Conservation (phyloP, 148 eudicot genomes). For the Rhododendron williamsianum region DNA sequence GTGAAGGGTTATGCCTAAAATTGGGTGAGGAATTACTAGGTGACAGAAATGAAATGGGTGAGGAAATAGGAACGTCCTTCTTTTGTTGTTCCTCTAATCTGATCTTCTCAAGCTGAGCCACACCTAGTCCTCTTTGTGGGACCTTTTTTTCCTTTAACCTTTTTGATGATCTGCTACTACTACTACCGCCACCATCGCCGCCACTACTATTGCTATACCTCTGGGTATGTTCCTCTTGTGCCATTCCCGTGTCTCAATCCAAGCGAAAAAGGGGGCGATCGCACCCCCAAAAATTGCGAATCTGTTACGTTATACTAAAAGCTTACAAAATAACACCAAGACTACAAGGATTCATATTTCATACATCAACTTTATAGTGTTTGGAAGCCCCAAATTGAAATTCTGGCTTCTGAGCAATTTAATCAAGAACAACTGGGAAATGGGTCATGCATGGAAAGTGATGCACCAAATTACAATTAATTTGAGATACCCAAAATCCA, state of each 20-base stretch:
- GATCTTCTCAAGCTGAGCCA: slow-evolving; percentile 85
- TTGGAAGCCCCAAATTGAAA: background rate
- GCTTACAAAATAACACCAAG: background rate
- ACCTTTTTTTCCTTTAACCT: slow-evolving; percentile 57
- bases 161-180: slow-evolving; percentile 42
- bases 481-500: background rate
- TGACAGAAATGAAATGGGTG: slow-evolving; percentile 16
- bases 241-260: slow-evolving; percentile 26
- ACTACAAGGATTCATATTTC: background rate
- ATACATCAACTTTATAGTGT: background rate
- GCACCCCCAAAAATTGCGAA: background rate
- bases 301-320: background rate
- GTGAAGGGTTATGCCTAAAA: slow-evolving; percentile 31
- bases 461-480: slow-evolving; percentile 11
- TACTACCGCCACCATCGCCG: slow-evolving; percentile 10
- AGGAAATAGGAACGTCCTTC: slow-evolving; percentile 27
- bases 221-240: slow-evolving; percentile 43
- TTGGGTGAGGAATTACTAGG: slow-evolving; percentile 12
- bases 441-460: slow-evolving; percentile 2
- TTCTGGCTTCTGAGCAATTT: slow-evolving; percentile 18
- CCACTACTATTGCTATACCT: slow-evolving; percentile 25
- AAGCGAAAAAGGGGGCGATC: background rate
- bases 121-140: slow-evolving; percentile 93
- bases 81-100: slow-evolving; percentile 65
- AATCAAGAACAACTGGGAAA: slow-evolving; percentile 3